These are phyloP conservation scores for Eucalyptus cloeziana DNA, from an alignment of 345 rosid species.

Conservation along the genomic window DNA sequence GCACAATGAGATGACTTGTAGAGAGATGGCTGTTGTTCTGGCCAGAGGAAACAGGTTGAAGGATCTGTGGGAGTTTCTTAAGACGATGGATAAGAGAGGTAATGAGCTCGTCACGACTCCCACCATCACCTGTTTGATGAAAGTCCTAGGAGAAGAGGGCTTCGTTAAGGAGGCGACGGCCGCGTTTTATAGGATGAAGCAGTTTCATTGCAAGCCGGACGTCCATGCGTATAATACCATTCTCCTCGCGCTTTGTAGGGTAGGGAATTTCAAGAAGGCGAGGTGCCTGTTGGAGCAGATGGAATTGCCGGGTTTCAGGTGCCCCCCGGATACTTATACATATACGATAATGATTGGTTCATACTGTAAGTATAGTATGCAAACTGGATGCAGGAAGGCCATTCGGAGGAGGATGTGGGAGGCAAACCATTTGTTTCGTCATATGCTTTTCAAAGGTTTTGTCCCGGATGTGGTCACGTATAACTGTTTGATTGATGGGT, in stretches of 20 bases:
- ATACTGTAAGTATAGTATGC: constrained; percentile 66
- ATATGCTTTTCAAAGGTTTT: constrained; percentile 78
- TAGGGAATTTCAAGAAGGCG: constrained; percentile 76
- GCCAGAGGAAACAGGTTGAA: constrained; percentile 45
- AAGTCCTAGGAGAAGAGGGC: constrained; percentile 91
- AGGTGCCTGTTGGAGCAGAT: constrained; percentile 61
- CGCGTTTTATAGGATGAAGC: constrained; percentile 65
- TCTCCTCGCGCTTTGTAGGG: constrained; percentile 60
- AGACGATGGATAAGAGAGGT: constrained; percentile 29
- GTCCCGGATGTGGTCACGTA: constrained; percentile 75
- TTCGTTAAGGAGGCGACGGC: constrained; percentile 57
- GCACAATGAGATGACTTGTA: constrained; percentile 58
- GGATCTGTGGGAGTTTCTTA: constrained; percentile 65
- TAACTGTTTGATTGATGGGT: constrained; percentile 83
- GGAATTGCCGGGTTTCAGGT: constrained; percentile 78
- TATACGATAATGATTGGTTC: constrained; percentile 67
- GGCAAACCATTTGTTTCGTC: constrained; percentile 72
- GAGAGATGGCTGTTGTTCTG: constrained; percentile 63
- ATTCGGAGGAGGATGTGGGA: constrained; percentile 80
- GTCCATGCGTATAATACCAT: constrained; percentile 67
- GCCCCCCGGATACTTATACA: constrained; percentile 60
- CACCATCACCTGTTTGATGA: constrained; percentile 80
- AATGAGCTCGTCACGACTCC: constrained; percentile 22
- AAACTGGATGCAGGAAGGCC: constrained; percentile 75
- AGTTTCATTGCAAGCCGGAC: constrained; percentile 63